A percentile compares a stretch with the other conserved stretches of the same genome.
Evolutionary conservation across 148 eudicot genomes (phyloP).

Genomic region (Nyssa sinensis): DNA sequence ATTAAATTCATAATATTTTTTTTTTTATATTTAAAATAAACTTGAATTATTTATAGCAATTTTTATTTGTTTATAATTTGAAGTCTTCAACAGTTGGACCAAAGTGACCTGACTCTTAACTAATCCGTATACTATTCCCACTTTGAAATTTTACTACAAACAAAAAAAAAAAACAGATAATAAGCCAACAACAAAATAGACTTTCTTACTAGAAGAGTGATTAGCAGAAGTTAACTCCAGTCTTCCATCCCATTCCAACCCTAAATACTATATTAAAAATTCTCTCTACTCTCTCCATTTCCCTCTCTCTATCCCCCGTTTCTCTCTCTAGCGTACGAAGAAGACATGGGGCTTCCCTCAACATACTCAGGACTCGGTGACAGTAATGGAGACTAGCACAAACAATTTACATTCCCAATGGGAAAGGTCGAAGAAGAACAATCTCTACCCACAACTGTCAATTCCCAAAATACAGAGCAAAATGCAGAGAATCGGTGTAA

Average conservation of each 20-base stretch:
- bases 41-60: not conserved
- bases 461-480: slow-evolving; percentile 22
- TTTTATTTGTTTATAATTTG: no score
- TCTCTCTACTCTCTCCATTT: slow-evolving; percentile 12
- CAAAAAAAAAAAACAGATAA: not conserved
- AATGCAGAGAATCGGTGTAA: slow-evolving; percentile 27
- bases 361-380: slow-evolving; percentile 22
- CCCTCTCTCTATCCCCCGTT: not conserved
- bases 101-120: no score
- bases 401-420: slow-evolving; percentile 35
- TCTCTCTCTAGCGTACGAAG: slow-evolving; percentile 14
- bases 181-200: not conserved
- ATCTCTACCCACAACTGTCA: slow-evolving; percentile 22
- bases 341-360: slow-evolving; percentile 29
- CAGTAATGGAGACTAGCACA: slow-evolving; percentile 29
- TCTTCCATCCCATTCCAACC: slow-evolving; percentile 28
- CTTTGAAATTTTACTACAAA: not conserved
- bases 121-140: not conserved
- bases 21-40: not conserved
- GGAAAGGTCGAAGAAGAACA: slow-evolving; percentile 47
- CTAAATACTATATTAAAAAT: slow-evolving; percentile 8
- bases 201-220: slow-evolving; percentile 12
- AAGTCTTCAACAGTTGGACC: no score
- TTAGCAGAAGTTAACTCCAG: slow-evolving; percentile 26
- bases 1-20: no score